phyloP scores from a whole-genome alignment of 1,284 basidiomycete genomes.

The Fomes fomentarius region DNA sequence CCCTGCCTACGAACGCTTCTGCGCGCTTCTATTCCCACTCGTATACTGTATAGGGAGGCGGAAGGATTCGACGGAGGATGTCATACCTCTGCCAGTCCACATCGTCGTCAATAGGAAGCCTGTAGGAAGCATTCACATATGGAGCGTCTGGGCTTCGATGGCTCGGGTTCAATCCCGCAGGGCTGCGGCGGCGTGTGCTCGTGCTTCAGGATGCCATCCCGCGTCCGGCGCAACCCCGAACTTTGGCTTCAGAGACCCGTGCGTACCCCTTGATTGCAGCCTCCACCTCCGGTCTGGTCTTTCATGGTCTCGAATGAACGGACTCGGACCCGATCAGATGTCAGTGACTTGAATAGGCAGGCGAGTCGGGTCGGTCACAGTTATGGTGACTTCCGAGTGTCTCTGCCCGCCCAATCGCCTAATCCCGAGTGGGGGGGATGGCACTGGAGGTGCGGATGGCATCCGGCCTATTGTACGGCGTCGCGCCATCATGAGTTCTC shows the following conservation, averaged over 20 bases:
- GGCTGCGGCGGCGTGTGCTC: not conserved
- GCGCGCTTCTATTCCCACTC: not conserved
- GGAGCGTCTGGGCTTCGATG: not conserved
- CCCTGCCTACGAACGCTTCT: not conserved
- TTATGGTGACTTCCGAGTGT: conserved; percentile 6
- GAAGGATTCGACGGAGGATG: not conserved
- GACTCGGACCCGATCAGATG: not conserved
- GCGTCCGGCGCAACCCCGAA: not conserved
- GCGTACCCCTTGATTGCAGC: not conserved
- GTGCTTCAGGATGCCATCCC: not conserved
- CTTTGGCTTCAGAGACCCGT: not conserved
- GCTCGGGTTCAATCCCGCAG: not conserved
- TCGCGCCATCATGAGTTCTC: conserved; percentile 3
- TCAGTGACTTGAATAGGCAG: not conserved
- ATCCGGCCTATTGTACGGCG: not conserved
- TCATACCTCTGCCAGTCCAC: not conserved
- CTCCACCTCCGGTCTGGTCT: not conserved
- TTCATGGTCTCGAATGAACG: not conserved
- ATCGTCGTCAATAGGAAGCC: not conserved
- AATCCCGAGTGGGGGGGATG: not conserved
- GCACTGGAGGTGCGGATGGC: not conserved
- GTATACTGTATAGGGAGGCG: too few species aligned
- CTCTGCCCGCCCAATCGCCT: not conserved
- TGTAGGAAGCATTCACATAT: too few species aligned
- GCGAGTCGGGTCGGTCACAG: conserved; percentile 10